Conservation (phyloP, 2,329 filamentous ascomycete genomes). For the Epichloe brachyelytri region DNA sequence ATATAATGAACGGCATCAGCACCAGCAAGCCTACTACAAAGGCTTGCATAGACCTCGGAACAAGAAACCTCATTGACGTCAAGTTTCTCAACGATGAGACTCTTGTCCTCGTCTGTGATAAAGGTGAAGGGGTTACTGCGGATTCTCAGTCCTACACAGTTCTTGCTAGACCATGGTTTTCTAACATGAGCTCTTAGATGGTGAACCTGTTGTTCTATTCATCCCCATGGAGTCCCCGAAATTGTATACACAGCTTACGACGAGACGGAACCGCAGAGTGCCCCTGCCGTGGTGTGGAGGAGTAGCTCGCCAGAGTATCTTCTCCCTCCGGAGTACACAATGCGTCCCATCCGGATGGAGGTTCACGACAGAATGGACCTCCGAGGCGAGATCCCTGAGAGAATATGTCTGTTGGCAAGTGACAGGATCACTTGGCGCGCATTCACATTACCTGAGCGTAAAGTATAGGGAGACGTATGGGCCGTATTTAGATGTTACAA, state of each 20-base stretch:
- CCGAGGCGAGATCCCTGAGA: constrained; percentile 33
- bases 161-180: too few species aligned
- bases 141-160: neutral
- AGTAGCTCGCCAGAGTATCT: constrained; percentile 11
- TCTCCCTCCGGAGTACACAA: constrained; percentile 15
- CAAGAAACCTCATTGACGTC: constrained; percentile 42
- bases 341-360: constrained; percentile 36
- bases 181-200: constrained; percentile 10
- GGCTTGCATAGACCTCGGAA: constrained; percentile 28
- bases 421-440: constrained; percentile 35
- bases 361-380: constrained; percentile 30
- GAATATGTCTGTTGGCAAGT: constrained; percentile 37
- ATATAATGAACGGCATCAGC: constrained; percentile 47
- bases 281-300: constrained; percentile 6
- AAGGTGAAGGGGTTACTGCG: constrained; percentile 15
- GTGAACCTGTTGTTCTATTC: constrained; percentile 15
- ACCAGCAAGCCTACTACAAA: constrained; percentile 25
- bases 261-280: constrained; percentile 7
- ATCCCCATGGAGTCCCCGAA: constrained; percentile 24
- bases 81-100: constrained; percentile 53
- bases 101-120: constrained; percentile 45
- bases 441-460: constrained; percentile 25
- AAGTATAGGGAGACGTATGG: neutral
- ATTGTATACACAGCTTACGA: constrained; percentile 26
- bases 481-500: neutral